Percentiles rank a stretch among this genome's conserved stretches.
Evolutionary conservation across 345 rosid genomes (phyloP).

Genomic region (Durio zibethinus): DNA sequence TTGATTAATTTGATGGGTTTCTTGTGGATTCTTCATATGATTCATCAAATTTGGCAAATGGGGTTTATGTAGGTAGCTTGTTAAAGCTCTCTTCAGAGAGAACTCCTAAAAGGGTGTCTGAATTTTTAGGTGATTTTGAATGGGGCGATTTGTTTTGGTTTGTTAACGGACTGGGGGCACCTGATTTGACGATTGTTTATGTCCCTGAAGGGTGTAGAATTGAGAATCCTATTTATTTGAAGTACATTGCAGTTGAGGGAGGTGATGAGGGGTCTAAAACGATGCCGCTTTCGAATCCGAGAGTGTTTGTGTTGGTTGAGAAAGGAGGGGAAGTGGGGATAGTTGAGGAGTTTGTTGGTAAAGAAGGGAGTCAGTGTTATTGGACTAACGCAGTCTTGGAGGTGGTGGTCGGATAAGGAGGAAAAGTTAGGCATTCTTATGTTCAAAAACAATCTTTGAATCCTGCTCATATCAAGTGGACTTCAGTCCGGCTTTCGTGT

Average conservation of each 20-base stretch:
- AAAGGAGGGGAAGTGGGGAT: slow-evolving; percentile 74
- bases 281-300: slow-evolving; percentile 80
- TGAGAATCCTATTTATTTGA: slow-evolving; percentile 58
- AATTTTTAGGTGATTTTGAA: slow-evolving; percentile 45
- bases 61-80: slow-evolving; percentile 72
- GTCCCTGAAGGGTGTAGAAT: slow-evolving; percentile 74
- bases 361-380: slow-evolving; percentile 45
- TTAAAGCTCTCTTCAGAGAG: slow-evolving; percentile 32
- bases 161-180: slow-evolving; percentile 80
- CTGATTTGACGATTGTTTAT: slow-evolving; percentile 77
- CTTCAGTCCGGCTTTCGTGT: slow-evolving; percentile 48
- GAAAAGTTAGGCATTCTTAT: slow-evolving; percentile 71
- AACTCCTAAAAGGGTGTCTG: slow-evolving; percentile 41
- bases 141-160: slow-evolving; percentile 87
- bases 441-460: slow-evolving; percentile 62
- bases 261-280: slow-evolving; percentile 52
- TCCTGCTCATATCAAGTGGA: slow-evolving; percentile 92
- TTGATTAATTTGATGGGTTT: slow-evolving; percentile 66
- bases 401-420: slow-evolving; percentile 56
- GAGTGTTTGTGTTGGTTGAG: slow-evolving; percentile 72
- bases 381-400: slow-evolving; percentile 84
- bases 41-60: slow-evolving; percentile 55
- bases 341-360: slow-evolving; percentile 66
- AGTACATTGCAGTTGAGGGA: slow-evolving; percentile 62
- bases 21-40: slow-evolving; percentile 42